A percentile compares a stretch with the other conserved stretches of the same genome.
Evolutionary conservation across 345 rosid species (phyloP).

Genomic region (Sapria himalayana): DNA sequence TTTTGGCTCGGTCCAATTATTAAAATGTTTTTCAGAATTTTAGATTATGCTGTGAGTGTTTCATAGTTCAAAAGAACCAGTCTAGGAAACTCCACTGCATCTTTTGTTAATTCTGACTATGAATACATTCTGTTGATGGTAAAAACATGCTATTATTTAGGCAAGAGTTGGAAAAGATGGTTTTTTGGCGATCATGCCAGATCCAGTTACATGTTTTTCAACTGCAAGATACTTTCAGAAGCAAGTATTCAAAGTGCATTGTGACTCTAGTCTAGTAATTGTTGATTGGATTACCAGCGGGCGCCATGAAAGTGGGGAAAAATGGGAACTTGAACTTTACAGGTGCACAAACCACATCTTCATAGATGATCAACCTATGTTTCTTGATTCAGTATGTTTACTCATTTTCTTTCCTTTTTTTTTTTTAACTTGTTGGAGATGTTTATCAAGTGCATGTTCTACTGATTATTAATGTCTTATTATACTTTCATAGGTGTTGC

Average conservation of each 20-base stretch:
- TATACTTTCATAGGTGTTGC: constrained; percentile 27
- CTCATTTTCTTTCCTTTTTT: constrained; percentile 1
- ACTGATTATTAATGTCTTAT: not conserved
- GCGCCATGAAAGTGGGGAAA: constrained; percentile 74
- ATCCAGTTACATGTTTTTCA: constrained; percentile 87
- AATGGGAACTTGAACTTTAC: constrained; percentile 71
- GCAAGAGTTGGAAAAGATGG: constrained; percentile 50
- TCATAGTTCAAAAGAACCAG: too few relatives aligned
- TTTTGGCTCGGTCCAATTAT: too few relatives aligned
- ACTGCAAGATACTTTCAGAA: constrained; percentile 73
- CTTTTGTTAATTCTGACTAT: too few relatives aligned
- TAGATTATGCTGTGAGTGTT: too few relatives aligned
- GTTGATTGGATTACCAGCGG: constrained; percentile 97
- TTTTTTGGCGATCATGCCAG: constrained; percentile 58
- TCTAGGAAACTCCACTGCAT: too few relatives aligned
- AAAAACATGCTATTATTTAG: constrained; percentile 37
- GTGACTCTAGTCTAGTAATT: constrained; percentile 50
- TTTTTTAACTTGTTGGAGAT: not conserved
- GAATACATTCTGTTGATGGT: too few relatives aligned
- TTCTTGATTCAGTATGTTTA: constrained; percentile 54
- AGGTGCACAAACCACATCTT: constrained; percentile 65
- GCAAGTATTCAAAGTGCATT: constrained; percentile 43
- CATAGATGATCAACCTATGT: constrained; percentile 35
- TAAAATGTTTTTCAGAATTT: too few relatives aligned
- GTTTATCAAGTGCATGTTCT: not conserved